These are phyloP conservation scores for Leishmania aethiopica DNA, from an alignment of 208 protist genomes.

Conservation along the genomic window DNA sequence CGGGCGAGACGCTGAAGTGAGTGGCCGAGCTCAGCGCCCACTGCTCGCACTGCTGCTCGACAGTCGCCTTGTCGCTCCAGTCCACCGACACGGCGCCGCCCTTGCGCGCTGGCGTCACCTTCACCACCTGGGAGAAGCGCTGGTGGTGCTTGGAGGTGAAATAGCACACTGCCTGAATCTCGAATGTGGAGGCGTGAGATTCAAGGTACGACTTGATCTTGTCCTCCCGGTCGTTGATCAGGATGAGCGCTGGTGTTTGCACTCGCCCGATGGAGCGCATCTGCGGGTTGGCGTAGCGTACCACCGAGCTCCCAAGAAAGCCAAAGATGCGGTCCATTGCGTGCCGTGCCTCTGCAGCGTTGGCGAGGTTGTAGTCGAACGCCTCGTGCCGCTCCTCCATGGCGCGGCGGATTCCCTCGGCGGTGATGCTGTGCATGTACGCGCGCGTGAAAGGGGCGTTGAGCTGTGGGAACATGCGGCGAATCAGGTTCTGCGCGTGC, in stretches of 20 bases:
- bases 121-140: slow-evolving; percentile 66
- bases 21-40: slow-evolving; percentile 38
- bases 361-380: slow-evolving; percentile 87
- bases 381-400: slow-evolving; percentile 68
- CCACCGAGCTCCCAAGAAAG: slow-evolving; percentile 90
- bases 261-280: slow-evolving; percentile 92
- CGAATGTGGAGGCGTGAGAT: slow-evolving; percentile 56
- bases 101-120: slow-evolving; percentile 34
- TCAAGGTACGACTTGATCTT: slow-evolving; percentile 67
- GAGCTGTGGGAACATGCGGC: slow-evolving; percentile 77
- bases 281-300: slow-evolving; percentile 85
- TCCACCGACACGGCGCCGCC: slow-evolving; percentile 22
- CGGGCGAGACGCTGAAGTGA: slow-evolving; percentile 31
- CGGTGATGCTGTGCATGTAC: slow-evolving; percentile 93
- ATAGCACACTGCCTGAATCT: slow-evolving; percentile 60
- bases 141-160: slow-evolving; percentile 45
- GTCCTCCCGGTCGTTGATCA: slow-evolving; percentile 81
- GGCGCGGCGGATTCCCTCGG: slow-evolving; percentile 76
- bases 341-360: slow-evolving; percentile 88
- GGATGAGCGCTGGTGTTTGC: slow-evolving; percentile 89
- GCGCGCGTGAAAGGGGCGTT: slow-evolving; percentile 87
- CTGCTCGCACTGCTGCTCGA: slow-evolving; percentile 22
- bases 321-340: slow-evolving; percentile 93
- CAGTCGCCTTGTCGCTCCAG: slow-evolving; percentile 39
- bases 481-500: slow-evolving; percentile 78